phyloP scores from a whole-genome alignment of 768 basidiomycete species.

The Hortiboletus flavorubellus region DNA sequence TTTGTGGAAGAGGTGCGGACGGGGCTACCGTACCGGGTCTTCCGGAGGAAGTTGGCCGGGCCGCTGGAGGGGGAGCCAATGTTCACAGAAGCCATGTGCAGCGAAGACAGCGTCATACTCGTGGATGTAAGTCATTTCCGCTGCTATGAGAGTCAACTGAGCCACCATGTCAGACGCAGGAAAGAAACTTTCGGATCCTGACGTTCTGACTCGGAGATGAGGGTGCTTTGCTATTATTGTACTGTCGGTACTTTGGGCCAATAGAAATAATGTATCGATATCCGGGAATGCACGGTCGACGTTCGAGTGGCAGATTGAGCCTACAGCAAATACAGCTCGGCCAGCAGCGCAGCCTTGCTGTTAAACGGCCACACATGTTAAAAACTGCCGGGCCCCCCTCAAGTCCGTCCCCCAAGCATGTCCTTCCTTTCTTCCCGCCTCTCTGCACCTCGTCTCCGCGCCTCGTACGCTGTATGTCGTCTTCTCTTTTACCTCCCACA shows the following conservation, averaged over 20 bases:
- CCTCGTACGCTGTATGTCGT: slow-evolving; percentile 53
- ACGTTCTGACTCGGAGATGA: slow-evolving; percentile 20
- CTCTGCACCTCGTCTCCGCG: slow-evolving; percentile 38
- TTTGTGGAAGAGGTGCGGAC: slow-evolving; percentile 44
- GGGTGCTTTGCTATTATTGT: not conserved
- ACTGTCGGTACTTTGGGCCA: not conserved
- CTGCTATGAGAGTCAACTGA: not conserved
- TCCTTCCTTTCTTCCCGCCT: slow-evolving; percentile 26
- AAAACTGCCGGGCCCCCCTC: slow-evolving; percentile 7
- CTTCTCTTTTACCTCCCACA: not conserved
- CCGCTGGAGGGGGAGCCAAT: slow-evolving; percentile 2
- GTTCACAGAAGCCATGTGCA: slow-evolving; percentile 45
- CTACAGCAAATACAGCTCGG: slow-evolving; percentile 29
- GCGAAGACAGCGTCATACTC: slow-evolving; percentile 53
- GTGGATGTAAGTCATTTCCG: slow-evolving; percentile 39
- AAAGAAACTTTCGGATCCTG: slow-evolving; percentile 28
- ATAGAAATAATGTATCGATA: not conserved
- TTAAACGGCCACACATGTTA: slow-evolving; percentile 18
- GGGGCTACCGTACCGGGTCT: slow-evolving; percentile 44
- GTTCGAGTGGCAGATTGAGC: slow-evolving; percentile 26
- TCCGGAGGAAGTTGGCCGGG: slow-evolving; percentile 21
- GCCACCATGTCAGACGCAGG: slow-evolving; percentile 12
- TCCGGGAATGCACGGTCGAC: slow-evolving; percentile 18
- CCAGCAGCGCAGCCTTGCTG: slow-evolving; percentile 12
- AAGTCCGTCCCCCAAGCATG: slow-evolving; percentile 12